Evolutionary conservation across 768 basidiomycete genomes (phyloP).

Genomic region (Leucosporidium yakuticum): DNA sequence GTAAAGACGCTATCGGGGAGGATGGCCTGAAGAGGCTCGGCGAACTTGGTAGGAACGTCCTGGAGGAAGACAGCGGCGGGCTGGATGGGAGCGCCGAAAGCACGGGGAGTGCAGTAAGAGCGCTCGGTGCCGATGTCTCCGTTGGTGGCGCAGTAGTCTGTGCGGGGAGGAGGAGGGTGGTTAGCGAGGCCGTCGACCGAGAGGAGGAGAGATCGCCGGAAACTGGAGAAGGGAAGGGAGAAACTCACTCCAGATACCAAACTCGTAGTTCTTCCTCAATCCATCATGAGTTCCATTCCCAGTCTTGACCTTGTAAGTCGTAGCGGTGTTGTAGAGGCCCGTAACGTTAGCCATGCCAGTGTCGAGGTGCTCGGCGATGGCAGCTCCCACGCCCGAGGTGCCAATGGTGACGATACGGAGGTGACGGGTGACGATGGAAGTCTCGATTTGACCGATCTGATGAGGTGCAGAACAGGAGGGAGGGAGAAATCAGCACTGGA

Average conservation of each 20-base stretch:
- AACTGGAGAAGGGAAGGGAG: too few species aligned
- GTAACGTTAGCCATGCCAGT: too few species aligned
- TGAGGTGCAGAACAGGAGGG: background rate
- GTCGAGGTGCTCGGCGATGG: constrained; percentile 2
- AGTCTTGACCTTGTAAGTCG: constrained; percentile 5
- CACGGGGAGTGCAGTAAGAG: constrained; percentile 20
- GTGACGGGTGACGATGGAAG: constrained; percentile 28
- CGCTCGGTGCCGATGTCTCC: constrained; percentile 16
- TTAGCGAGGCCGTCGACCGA: too few species aligned
- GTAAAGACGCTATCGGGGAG: constrained; percentile 23
- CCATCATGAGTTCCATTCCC: constrained; percentile 5
- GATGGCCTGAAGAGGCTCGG: constrained; percentile 4
- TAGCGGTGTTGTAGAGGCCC: background rate
- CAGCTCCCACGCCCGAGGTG: constrained; percentile 27
- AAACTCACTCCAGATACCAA: constrained; percentile 25
- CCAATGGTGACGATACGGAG: constrained; percentile 32
- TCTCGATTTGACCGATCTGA: constrained; percentile 33
- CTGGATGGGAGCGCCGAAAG: constrained; percentile 13
- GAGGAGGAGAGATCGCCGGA: too few species aligned
- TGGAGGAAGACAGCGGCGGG: constrained; percentile 17
- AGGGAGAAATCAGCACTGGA: background rate
- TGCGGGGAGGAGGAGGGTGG: too few species aligned
- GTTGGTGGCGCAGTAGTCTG: constrained; percentile 26
- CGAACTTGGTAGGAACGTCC: constrained; percentile 14
- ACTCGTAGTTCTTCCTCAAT: constrained; percentile 20